Evolutionary conservation across 2,329 filamentous ascomycete species (phyloP), one percentile per base, ranked within the genome.

Genomic region (Lasiodiplodia citricola): DNA sequence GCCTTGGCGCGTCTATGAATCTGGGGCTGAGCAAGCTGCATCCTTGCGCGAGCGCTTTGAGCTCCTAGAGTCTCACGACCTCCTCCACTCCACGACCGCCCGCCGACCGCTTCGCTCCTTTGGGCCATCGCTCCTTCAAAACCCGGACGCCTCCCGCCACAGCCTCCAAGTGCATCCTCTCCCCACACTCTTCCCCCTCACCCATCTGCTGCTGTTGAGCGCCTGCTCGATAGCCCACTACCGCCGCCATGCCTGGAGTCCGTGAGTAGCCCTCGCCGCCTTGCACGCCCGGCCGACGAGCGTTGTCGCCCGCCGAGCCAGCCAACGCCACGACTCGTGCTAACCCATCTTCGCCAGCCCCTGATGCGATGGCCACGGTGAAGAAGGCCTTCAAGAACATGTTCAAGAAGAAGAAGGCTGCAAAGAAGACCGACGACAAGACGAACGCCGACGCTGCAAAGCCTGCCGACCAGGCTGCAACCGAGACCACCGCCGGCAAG

Each of bases 311-410:
- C 23, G 62, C 35, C 62, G 14, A 14, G 23, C 14, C 58, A 35
- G 47, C 50, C 38, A 28, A 51, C 16, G 41, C 60, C 47, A 14
- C 47, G 60, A 37, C 28, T 64, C 60, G n/a, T 38, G n/a, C 60
- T 64, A n/a, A 64, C 31, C 13, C 47, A n/a, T 35, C 11, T 8
- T 38, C 28, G 31, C 23, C 54, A 80, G 78, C 79, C 62, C 79
- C 73, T 60, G 77, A 80, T 69, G 77, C 78, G 56, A 65, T 78
- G 67, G 72, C 75, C 63, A 75, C 74, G 70, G 70, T 78, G 73
- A 80, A 80, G 76, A 78, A 78, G 73, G 73, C 73, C 70, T 74
- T 80, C 71, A 80, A 79, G 74, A 72, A 75, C 68, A 69, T 80
- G 70, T 80, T 80, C 70, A 77, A 72, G 70, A 77, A 77, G 65